phyloP scores from a whole-genome alignment of 495 filamentous ascomycete species.

The Parachaetomium inaequale region DNA sequence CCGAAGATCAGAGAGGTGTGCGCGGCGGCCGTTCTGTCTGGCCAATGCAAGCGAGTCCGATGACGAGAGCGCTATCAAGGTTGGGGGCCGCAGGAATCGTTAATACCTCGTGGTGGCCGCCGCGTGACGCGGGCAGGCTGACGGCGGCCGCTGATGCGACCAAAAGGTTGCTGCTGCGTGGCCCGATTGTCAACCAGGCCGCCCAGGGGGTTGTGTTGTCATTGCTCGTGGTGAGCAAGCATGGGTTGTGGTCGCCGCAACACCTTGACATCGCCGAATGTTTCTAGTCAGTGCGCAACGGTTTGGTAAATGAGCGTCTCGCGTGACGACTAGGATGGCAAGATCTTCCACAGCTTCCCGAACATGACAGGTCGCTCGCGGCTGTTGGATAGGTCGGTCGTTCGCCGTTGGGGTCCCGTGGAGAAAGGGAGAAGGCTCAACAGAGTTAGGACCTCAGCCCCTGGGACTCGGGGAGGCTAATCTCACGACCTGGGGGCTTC shows the following conservation, averaged over 20 bases:
- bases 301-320: not conserved
- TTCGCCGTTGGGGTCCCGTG: not conserved
- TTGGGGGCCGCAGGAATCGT: conserved; percentile 4
- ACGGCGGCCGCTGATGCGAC: not conserved
- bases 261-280: too few species aligned
- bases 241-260: too few species aligned
- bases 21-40: too few species aligned
- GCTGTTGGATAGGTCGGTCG: not conserved
- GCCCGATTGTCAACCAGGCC: not conserved
- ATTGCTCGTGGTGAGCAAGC: too few species aligned
- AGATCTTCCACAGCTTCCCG: not conserved
- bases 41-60: not conserved
- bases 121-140: conserved; percentile 5
- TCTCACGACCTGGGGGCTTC: not conserved
- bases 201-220: not conserved
- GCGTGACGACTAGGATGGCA: not conserved
- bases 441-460: not conserved
- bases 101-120: not conserved
- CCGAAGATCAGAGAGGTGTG: not conserved
- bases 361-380: not conserved
- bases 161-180: not conserved
- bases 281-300: not conserved
- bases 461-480: not conserved
- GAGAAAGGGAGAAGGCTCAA: not conserved
- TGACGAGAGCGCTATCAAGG: not conserved